A percentile compares a stretch with the other conserved stretches of the same genome.
Conservation (phyloP, 2,329 filamentous ascomycete genomes). For the Colletotrichum sp. region DNA sequence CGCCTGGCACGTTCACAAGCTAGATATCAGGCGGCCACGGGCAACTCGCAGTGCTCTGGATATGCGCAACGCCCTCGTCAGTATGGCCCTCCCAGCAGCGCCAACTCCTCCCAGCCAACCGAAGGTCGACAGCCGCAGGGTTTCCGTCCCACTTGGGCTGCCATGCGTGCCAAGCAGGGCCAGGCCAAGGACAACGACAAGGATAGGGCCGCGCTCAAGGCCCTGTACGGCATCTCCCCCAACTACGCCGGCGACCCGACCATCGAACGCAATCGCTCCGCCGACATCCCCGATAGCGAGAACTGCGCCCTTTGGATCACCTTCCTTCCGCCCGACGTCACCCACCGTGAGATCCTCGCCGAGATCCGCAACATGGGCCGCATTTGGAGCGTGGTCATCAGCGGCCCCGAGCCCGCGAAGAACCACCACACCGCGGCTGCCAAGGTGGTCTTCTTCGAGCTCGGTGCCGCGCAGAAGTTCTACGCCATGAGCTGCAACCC, state of each 20-base stretch:
- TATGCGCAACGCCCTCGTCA: neutral
- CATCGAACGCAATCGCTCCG: slow-evolving; percentile 41
- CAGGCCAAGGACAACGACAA: neutral
- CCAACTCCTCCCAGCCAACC: neutral
- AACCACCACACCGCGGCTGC: slow-evolving; percentile 45
- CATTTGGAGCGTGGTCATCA: slow-evolving; percentile 57
- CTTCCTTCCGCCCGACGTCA: slow-evolving; percentile 50
- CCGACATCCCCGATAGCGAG: slow-evolving; percentile 39
- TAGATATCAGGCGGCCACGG: neutral
- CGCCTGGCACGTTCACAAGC: neutral
- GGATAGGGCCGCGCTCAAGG: slow-evolving; percentile 1
- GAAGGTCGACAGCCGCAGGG: neutral
- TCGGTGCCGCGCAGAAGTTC: slow-evolving; percentile 40
- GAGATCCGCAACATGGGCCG: slow-evolving; percentile 52
- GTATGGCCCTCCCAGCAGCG: neutral
- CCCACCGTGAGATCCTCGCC: slow-evolving; percentile 47
- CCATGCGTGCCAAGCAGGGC: neutral
- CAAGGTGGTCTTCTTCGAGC: slow-evolving; percentile 55
- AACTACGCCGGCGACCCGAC: slow-evolving; percentile 44
- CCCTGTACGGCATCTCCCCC: slow-evolving; percentile 27
- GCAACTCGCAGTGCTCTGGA: neutral
- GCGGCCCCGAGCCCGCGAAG: slow-evolving; percentile 43
- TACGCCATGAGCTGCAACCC: slow-evolving; percentile 23
- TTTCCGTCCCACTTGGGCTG: slow-evolving; percentile 9
- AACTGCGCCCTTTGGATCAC: slow-evolving; percentile 61